Evolutionary conservation across 345 rosid species (phyloP), one percentile per base, ranked within the genome.

Genomic region (Heritiera littoralis): DNA sequence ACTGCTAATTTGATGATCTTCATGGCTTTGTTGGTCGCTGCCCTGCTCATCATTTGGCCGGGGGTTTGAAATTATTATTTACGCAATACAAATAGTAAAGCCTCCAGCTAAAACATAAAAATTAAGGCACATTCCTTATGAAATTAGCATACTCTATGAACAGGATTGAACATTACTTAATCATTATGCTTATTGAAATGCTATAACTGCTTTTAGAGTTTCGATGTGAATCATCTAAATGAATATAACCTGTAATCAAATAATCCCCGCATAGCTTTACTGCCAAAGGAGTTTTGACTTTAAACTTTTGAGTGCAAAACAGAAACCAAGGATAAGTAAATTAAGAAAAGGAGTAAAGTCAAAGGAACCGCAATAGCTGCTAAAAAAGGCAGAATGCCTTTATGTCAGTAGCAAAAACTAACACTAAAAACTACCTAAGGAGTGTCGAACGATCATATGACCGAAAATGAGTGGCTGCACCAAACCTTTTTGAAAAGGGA

Each of bases 41-140:
- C 23, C 74, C 76, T 81, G 84, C 80, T 20, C 32, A 15, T 75
- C 78, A 65, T 81, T 75, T 32, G 56, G 51, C 48, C 59, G 51
- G 2, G 40, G 49, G 60, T 80, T 80, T 82, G 72, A 80, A 77
- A 77, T 74, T 79, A 66, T 32, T 30, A 81, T 49, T 71, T 75
- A 56, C 69, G 63, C 30, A 67, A 78, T 18, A 45, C 2, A 9
- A 49, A n/a, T 15, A 70, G 48, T 23, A 74, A 15, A 56, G 48
- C n/a, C 32, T 60, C 67, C 61, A 45, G 74, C 66, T 32, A 49
- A 76, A 32, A 41, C 11, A 51, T 9, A 51, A 60, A 43, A 77
- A 64, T 41, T 15, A 63, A 81, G 38, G 40, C 46, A 38, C 51
- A 80, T 15, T 48, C 55, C 32, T 45, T 5, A 61, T 32, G 66